Percentiles rank a stretch among this genome's conserved stretches.
phyloP scores from a whole-genome alignment of 2,329 filamentous ascomycete species.

The Penicillium griseofulvum region DNA sequence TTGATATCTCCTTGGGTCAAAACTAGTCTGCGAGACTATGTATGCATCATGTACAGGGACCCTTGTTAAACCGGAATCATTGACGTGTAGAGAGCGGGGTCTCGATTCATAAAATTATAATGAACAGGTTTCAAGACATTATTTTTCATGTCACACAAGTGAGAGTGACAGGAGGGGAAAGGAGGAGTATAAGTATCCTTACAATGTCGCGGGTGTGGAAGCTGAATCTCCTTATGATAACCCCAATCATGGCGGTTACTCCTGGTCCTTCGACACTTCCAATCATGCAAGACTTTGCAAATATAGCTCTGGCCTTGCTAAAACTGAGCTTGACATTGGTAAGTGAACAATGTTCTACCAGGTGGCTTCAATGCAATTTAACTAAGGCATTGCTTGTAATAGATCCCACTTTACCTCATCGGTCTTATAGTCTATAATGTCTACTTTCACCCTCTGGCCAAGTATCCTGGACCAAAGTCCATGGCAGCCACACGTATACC shows the following conservation, averaged over 20 bases:
- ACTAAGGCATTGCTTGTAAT: too few relatives aligned
- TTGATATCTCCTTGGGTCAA: background rate
- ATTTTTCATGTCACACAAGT: background rate
- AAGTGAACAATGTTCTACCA: background rate
- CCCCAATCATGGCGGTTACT: background rate
- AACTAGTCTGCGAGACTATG: background rate
- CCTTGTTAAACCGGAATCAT: background rate
- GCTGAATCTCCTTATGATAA: background rate
- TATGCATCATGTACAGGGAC: background rate
- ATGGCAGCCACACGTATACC: slow-evolving; percentile 24
- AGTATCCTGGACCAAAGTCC: slow-evolving; percentile 28
- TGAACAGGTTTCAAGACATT: background rate
- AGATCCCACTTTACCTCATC: slow-evolving; percentile 9
- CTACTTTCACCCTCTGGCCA: slow-evolving; percentile 30
- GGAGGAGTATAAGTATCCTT: slow-evolving; percentile 2
- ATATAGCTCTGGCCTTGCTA: background rate
- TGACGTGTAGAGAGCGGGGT: background rate
- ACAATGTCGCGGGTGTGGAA: background rate
- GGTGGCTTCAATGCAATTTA: background rate
- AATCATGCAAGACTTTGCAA: background rate
- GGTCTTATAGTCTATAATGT: slow-evolving; percentile 25
- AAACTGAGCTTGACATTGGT: background rate
- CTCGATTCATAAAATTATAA: background rate
- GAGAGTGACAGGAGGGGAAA: background rate
- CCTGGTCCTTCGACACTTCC: background rate